Evolutionary conservation across 257 asterid genomes (phyloP).

Genomic region (Buddleja alternifolia): DNA sequence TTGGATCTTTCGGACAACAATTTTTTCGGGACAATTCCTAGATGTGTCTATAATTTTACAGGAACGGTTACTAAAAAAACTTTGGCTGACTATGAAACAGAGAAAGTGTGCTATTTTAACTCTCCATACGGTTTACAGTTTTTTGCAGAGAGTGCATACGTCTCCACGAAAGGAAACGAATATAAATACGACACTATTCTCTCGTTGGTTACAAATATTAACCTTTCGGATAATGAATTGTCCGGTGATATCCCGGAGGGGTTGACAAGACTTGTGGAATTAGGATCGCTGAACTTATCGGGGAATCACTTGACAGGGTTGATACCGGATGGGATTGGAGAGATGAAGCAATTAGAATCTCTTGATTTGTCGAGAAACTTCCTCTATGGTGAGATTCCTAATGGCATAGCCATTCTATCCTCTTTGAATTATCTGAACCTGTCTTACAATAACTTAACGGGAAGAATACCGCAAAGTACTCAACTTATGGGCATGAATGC

Average conservation of each 20-base stretch:
- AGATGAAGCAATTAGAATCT: no score
- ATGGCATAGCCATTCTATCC: neutral
- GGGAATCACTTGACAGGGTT: conserved; percentile 25
- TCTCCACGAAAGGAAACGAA: conserved; percentile 22
- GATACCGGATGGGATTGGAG: conserved; percentile 24
- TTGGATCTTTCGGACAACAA: conserved; percentile 35
- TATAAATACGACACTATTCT: conserved; percentile 19
- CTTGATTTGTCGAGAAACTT: conserved; percentile 32
- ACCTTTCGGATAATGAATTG: conserved; percentile 31
- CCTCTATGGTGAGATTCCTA: conserved; percentile 34
- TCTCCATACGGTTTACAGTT: neutral
- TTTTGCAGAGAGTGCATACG: conserved; percentile 28
- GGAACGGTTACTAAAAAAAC: conserved; percentile 27
- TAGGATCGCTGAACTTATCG: conserved; percentile 35
- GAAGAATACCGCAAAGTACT: conserved; percentile 25
- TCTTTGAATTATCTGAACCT: conserved; percentile 18
- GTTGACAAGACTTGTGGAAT: conserved; percentile 22
- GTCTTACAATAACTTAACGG: conserved; percentile 26
- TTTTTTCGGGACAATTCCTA: conserved; percentile 29
- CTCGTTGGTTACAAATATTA: conserved; percentile 22
- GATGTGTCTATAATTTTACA: conserved; percentile 31
- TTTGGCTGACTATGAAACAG: neutral
- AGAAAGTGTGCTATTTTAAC: no score
- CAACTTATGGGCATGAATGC: conserved; percentile 4
- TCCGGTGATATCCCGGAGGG: conserved; percentile 34